Percentiles rank a stretch among this genome's conserved stretches.
Evolutionary conservation across 1,139 yeast genomes (phyloP).

Genomic region (Meyerozyma carpophila): DNA sequence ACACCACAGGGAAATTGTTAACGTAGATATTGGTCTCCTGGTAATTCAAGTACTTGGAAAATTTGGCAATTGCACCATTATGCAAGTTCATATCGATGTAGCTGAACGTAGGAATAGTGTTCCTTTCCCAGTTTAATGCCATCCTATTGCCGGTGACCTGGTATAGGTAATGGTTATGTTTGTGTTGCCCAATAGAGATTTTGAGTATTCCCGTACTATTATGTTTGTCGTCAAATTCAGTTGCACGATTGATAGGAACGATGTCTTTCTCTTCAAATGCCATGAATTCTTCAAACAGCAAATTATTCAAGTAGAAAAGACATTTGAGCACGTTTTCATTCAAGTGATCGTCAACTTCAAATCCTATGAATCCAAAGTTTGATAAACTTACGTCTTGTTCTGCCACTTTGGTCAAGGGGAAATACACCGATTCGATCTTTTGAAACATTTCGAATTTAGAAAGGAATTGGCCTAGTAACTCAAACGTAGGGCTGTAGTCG

Average conservation of each 20-base stretch:
- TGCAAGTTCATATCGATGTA: constrained; percentile 6
- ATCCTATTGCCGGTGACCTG: constrained; percentile 6
- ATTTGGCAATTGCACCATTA: constrained; percentile 7
- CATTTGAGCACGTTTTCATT: constrained; percentile 23
- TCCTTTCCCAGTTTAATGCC: constrained; percentile 3
- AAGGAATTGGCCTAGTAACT: constrained; percentile 18
- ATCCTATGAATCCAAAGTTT: constrained; percentile 26
- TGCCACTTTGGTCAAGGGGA: constrained; percentile 26
- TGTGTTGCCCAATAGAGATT: constrained; percentile 35
- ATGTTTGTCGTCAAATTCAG: constrained; percentile 2
- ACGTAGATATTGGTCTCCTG: constrained; percentile 61
- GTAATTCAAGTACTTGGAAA: constrained; percentile 24
- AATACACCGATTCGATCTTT: constrained; percentile 36
- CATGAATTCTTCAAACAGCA: constrained; percentile 22
- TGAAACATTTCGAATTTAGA: constrained; percentile 33
- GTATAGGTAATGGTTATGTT: constrained; percentile 31
- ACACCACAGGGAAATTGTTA: constrained; percentile 42
- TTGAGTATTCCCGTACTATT: constrained; percentile 8
- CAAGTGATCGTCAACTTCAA: constrained; percentile 15
- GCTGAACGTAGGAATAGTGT: background rate
- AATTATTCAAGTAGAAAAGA: constrained; percentile 26
- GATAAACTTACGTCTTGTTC: constrained; percentile 11
- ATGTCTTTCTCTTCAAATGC: constrained; percentile 6
- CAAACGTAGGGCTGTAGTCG: constrained; percentile 11
- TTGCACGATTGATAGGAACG: constrained; percentile 11